Percentiles rank a stretch among this genome's conserved stretches.
Conservation (phyloP, 2,329 filamentous ascomycete species). For the Exophiala dermatitidis region DNA sequence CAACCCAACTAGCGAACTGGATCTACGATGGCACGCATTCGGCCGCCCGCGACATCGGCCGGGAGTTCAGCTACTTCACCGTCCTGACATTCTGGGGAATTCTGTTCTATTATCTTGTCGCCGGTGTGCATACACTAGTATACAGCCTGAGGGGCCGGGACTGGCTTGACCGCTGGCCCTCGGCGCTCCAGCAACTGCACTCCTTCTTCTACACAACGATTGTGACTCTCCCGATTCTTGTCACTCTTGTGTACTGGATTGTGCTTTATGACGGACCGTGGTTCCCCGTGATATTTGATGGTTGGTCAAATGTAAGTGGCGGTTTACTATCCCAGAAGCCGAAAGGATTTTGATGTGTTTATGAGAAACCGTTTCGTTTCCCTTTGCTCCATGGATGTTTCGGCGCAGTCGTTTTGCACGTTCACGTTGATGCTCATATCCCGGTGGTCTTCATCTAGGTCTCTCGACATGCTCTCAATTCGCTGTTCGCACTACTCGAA, state of each 20-base stretch:
- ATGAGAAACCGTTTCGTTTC: not conserved
- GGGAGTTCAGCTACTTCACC: constrained; percentile 75
- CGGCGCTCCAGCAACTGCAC: constrained; percentile 58
- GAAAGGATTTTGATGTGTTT: no score
- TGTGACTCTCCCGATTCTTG: constrained; percentile 59
- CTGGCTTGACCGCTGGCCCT: constrained; percentile 52
- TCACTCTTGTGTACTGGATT: constrained; percentile 65
- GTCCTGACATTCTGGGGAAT: constrained; percentile 75
- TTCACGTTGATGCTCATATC: not conserved
- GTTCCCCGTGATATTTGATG: constrained; percentile 46
- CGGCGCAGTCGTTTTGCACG: not conserved
- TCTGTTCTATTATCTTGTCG: constrained; percentile 67
- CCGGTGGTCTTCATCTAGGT: constrained; percentile 39
- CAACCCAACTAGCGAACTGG: constrained; percentile 51
- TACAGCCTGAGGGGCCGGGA: constrained; percentile 53
- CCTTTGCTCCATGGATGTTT: not conserved
- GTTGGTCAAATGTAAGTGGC: constrained; percentile 46
- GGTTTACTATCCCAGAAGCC: not conserved
- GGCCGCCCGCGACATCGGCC: constrained; percentile 33
- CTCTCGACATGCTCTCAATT: constrained; percentile 69
- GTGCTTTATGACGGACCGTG: constrained; percentile 50
- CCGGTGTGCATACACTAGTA: constrained; percentile 60
- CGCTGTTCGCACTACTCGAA: constrained; percentile 67
- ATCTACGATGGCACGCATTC: constrained; percentile 14
- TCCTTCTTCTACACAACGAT: constrained; percentile 57